Evolutionary conservation across 2,329 filamentous ascomycete species (phyloP).

Genomic region (Cyanodermella asteris): DNA sequence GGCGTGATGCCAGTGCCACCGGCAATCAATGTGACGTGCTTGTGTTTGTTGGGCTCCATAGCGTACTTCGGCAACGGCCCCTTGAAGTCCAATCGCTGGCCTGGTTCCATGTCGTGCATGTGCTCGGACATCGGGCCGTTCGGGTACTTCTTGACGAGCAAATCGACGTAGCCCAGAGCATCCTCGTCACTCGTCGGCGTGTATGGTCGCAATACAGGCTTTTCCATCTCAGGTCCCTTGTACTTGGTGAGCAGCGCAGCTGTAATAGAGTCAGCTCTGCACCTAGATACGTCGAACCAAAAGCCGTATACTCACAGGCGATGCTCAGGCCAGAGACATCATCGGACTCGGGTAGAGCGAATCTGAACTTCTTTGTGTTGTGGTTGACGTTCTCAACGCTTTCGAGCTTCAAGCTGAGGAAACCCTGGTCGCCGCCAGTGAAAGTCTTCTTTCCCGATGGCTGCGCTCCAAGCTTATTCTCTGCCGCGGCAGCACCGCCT

Average conservation of each 20-base stretch:
- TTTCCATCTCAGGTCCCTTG: slow-evolving; percentile 61
- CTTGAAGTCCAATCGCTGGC: slow-evolving; percentile 76
- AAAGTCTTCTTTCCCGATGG: slow-evolving; percentile 24
- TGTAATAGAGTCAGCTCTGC: slow-evolving; percentile 11
- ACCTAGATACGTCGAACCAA: slow-evolving; percentile 1
- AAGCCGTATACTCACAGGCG: slow-evolving; percentile 34
- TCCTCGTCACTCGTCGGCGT: slow-evolving; percentile 76
- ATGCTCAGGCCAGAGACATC: slow-evolving; percentile 63
- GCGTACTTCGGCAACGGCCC: slow-evolving; percentile 86
- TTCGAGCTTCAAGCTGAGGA: slow-evolving; percentile 58
- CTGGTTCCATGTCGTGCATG: slow-evolving; percentile 60
- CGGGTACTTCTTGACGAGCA: slow-evolving; percentile 82
- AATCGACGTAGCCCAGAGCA: slow-evolving; percentile 57
- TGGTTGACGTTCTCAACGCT: slow-evolving; percentile 64
- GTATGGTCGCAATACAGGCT: slow-evolving; percentile 77
- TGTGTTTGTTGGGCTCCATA: slow-evolving; percentile 80
- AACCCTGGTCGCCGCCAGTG: slow-evolving; percentile 75
- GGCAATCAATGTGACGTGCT: slow-evolving; percentile 50
- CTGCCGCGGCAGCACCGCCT: slow-evolving; percentile 15
- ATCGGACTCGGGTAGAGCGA: slow-evolving; percentile 65
- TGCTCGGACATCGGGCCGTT: slow-evolving; percentile 80
- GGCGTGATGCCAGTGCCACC: slow-evolving; percentile 93
- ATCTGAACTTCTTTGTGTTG: slow-evolving; percentile 86
- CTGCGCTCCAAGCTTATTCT: slow-evolving; percentile 1
- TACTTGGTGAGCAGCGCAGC: slow-evolving; percentile 75